phyloP scores from a whole-genome alignment of 768 basidiomycete genomes.

The Leccinum aurantiacum region DNA sequence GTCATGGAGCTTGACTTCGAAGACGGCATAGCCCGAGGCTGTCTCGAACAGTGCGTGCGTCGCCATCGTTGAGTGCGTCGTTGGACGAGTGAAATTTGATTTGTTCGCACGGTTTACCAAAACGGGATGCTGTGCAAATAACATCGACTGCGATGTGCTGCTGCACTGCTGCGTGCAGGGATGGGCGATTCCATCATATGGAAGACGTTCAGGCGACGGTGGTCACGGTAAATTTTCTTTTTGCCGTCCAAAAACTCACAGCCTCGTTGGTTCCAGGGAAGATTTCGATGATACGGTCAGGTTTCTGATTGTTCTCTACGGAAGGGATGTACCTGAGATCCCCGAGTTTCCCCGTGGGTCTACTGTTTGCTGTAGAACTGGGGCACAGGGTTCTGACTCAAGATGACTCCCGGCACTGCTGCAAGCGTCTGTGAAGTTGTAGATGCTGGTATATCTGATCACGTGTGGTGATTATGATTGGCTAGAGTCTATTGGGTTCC shows the following conservation, averaged over 20 bases:
- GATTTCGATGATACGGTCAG: too few species aligned
- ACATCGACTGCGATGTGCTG: too few species aligned
- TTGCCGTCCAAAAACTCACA: neutral
- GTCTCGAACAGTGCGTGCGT: constrained; percentile 93
- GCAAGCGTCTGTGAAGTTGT: too few species aligned
- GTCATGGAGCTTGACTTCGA: constrained; percentile 83
- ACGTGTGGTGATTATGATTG: constrained; percentile 29
- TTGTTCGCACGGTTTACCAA: constrained; percentile 8
- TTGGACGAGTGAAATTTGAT: constrained; percentile 31
- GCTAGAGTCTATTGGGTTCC: constrained; percentile 15
- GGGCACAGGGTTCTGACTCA: neutral
- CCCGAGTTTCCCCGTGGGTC: neutral
- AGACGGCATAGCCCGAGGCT: constrained; percentile 91
- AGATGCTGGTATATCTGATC: constrained; percentile 7
- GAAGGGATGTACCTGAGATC: too few species aligned
- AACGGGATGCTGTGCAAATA: neutral
- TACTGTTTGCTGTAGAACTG: neutral
- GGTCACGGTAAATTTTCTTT: neutral
- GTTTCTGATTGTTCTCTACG: neutral
- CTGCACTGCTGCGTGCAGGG: neutral
- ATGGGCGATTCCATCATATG: neutral
- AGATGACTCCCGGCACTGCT: neutral
- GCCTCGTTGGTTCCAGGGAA: neutral
- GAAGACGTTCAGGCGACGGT: neutral
- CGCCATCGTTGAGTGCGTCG: constrained; percentile 47